phyloP scores from a whole-genome alignment of 768 basidiomycete species.

The Russula emetica region DNA sequence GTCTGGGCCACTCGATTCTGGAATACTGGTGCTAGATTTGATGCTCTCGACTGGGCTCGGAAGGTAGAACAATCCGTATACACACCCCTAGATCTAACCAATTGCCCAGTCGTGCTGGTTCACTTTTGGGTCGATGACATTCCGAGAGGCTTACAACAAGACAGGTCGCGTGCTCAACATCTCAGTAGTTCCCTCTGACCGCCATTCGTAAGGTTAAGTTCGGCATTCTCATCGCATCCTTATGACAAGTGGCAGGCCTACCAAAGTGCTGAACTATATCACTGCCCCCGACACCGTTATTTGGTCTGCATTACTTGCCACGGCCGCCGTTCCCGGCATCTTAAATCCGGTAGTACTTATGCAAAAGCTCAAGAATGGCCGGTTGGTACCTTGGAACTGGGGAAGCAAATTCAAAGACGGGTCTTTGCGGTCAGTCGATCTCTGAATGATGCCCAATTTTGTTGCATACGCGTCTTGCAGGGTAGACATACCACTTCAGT shows the following conservation, averaged over 20 bases:
- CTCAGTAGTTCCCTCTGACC: constrained; percentile 85
- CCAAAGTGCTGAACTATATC: constrained; percentile 92
- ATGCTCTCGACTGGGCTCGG: constrained; percentile 81
- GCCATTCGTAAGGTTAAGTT: constrained; percentile 60
- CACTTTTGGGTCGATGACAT: constrained; percentile 90
- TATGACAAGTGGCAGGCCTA: constrained; percentile 55
- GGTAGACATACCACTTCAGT: constrained; percentile 92
- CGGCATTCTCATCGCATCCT: neutral
- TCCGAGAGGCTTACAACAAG: constrained; percentile 87
- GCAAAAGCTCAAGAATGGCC: constrained; percentile 81
- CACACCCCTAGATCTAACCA: neutral
- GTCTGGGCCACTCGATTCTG: constrained; percentile 71
- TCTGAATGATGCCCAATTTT: neutral
- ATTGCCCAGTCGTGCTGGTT: constrained; percentile 71
- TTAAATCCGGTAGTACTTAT: constrained; percentile 93
- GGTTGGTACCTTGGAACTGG: constrained; percentile 88
- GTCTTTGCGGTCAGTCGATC: constrained; percentile 59
- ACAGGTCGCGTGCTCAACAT: constrained; percentile 94
- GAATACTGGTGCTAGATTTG: constrained; percentile 92
- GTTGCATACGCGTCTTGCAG: constrained; percentile 36
- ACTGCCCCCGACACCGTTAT: constrained; percentile 91
- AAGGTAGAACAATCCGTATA: constrained; percentile 51
- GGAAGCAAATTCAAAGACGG: constrained; percentile 94
- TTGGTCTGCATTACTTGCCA: constrained; percentile 78
- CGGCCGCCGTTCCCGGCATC: constrained; percentile 93